Percentiles rank a stretch among this genome's conserved stretches.
Conservation (phyloP, 1,139 yeast species). For the Scheffersomyces quercinus region DNA sequence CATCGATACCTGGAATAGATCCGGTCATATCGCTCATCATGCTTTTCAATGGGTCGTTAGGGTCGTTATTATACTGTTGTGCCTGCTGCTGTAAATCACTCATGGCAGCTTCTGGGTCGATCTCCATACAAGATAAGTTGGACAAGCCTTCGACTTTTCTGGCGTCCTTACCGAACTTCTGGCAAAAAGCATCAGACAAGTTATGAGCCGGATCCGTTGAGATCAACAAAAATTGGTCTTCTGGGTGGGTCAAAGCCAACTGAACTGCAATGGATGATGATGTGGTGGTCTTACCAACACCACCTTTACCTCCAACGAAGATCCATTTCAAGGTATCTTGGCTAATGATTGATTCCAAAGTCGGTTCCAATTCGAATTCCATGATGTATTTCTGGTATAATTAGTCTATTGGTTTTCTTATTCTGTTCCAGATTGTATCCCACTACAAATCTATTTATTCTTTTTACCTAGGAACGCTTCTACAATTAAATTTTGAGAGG, state of each 20-base stretch:
- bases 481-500: too few species aligned
- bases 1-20: constrained; percentile 96
- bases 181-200: constrained; percentile 95
- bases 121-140: constrained; percentile 95
- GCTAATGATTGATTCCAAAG: constrained; percentile 60
- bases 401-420: not conserved
- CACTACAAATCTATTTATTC: too few species aligned
- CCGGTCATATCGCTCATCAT: constrained; percentile 93
- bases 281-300: constrained; percentile 97
- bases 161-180: constrained; percentile 96
- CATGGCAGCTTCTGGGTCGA: constrained; percentile 93
- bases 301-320: constrained; percentile 98
- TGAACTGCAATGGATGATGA: constrained; percentile 95
- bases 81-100: constrained; percentile 79
- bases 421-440: too few species aligned
- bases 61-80: constrained; percentile 54
- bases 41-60: constrained; percentile 62
- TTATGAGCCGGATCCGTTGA: constrained; percentile 99
- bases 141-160: constrained; percentile 85
- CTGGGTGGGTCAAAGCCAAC: constrained; percentile 75
- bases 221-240: constrained; percentile 79
- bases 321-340: constrained; percentile 88
- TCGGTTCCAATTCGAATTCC: constrained; percentile 63
- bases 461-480: too few species aligned
- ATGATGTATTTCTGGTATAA: constrained; percentile 16